These are phyloP conservation scores for Chrysoporthe cubensis DNA, from an alignment of 2,329 filamentous ascomycete genomes.

Conservation along the genomic window DNA sequence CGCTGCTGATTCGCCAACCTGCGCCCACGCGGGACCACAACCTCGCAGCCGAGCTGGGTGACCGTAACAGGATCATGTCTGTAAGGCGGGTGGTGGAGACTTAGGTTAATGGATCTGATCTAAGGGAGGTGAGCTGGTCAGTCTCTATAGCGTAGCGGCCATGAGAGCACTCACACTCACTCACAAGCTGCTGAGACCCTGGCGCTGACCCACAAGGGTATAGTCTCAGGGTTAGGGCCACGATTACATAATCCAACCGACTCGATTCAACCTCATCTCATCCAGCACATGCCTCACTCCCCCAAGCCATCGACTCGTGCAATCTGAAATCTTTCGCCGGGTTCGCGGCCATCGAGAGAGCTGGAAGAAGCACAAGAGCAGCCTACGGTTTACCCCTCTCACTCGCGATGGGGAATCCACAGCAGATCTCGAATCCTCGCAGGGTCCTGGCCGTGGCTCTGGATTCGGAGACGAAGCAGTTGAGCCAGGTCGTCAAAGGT, in stretches of 20 bases:
- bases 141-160: no score
- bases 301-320: not conserved
- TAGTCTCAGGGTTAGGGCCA: not conserved
- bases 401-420: slow-evolving; percentile 17
- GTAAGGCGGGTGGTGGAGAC: not conserved
- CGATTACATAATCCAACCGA: not conserved
- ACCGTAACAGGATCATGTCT: not conserved
- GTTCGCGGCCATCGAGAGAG: not conserved
- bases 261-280: not conserved
- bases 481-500: slow-evolving; percentile 60
- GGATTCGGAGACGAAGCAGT: slow-evolving; percentile 48
- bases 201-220: not conserved
- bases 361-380: not conserved
- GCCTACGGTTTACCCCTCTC: not conserved
- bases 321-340: not conserved
- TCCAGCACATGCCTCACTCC: not conserved
- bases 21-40: not conserved
- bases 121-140: not conserved
- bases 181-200: no score
- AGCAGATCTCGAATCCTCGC: slow-evolving; percentile 54
- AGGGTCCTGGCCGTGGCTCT: slow-evolving; percentile 63
- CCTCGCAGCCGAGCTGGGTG: not conserved
- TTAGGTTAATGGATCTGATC: not conserved
- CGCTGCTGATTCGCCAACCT: not conserved
- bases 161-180: no score